Evolutionary conservation across 2,329 filamentous ascomycete genomes (phyloP), one percentile per base, ranked within the genome.

Genomic region (Neoascochyta sp.): DNA sequence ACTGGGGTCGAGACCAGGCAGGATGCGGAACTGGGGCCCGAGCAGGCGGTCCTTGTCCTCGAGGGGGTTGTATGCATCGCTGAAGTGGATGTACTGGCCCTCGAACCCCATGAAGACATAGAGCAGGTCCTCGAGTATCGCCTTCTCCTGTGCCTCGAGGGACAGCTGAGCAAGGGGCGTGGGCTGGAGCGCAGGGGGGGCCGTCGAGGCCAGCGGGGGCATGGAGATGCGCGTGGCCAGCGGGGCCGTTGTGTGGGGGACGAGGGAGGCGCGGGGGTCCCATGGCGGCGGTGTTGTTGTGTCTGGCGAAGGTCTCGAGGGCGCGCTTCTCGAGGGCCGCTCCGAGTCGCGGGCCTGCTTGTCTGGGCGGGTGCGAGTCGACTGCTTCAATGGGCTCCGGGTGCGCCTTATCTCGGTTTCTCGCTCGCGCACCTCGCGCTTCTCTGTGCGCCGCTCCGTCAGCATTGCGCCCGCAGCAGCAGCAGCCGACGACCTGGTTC

Each of bases 21-120:
- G 68, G 39, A 95, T 80, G 42, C 80, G 80, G 65, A 88, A 96
- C 7, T 73, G 68, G 2, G 92, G 92, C 0, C 92, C 92, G 5
- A 82, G 75, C 27, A 98, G 70, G 9, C 89, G 80, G 53, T 93
- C 87, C 52, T 90, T 86, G 66, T 98, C 92, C 29, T 86, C 80
- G 3, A 75, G 69, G 0, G 89, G 87, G 47, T 95, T 81, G 60
- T 94, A 96, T 7, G 77, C 76, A 45, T 86, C 83, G 36, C 76
- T 76, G 57, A 87, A 96, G 32, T 86, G 84, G 40, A 98, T 85
- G 58, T 96, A 96, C 61, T 95, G 88, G n/a, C 92, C 92, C 64
- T 98, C 92, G 43, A 88, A 95, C 14, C 92, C 92, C 89, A 98
- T 95, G 51, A 96, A 93, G 4, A 94, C 88, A 57, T 90, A 95